Percentiles rank a stretch among this genome's conserved stretches.
Conservation (phyloP, 768 basidiomycete species). For the Tricholoma sp. region DNA sequence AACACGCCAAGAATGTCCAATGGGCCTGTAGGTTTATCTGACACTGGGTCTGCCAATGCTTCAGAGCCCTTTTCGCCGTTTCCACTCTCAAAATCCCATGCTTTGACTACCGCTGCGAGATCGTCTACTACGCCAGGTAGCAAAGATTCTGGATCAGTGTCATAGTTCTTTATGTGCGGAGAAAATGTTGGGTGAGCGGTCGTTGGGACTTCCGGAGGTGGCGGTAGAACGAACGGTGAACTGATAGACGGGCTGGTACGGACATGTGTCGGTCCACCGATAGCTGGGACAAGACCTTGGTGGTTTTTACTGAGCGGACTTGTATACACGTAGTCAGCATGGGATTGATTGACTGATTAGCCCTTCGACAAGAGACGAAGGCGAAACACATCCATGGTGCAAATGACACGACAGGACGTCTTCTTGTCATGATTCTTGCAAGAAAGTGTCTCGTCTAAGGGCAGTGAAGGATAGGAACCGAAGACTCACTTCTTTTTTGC, state of each 20-base stretch:
- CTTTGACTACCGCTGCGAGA: slow-evolving; percentile 53
- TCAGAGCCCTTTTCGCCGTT: slow-evolving; percentile 8
- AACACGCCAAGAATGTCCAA: slow-evolving; percentile 68
- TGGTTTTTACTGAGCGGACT: slow-evolving; percentile 45
- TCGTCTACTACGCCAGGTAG: slow-evolving; percentile 77
- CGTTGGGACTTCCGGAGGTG: slow-evolving; percentile 56
- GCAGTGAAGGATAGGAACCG: background rate
- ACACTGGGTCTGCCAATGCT: background rate
- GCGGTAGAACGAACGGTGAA: slow-evolving; percentile 60
- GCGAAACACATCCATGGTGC: background rate
- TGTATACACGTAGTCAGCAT: slow-evolving; percentile 7
- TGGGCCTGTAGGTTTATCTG: slow-evolving; percentile 7
- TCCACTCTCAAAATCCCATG: slow-evolving; percentile 49
- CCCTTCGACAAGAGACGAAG: background rate
- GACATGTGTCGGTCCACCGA: slow-evolving; percentile 54
- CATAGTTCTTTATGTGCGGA: slow-evolving; percentile 57
- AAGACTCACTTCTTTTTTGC: slow-evolving; percentile 64
- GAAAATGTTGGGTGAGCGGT: slow-evolving; percentile 39
- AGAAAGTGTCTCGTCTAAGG: background rate
- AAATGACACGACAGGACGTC: background rate
- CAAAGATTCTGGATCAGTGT: slow-evolving; percentile 73
- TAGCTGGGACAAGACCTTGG: slow-evolving; percentile 69
- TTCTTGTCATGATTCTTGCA: background rate
- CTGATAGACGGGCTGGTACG: slow-evolving; percentile 37
- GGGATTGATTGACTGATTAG: background rate